Base-by-base conservation (phyloP, 257 asterid species). In the Rauvolfia tetraphylla region DNA sequence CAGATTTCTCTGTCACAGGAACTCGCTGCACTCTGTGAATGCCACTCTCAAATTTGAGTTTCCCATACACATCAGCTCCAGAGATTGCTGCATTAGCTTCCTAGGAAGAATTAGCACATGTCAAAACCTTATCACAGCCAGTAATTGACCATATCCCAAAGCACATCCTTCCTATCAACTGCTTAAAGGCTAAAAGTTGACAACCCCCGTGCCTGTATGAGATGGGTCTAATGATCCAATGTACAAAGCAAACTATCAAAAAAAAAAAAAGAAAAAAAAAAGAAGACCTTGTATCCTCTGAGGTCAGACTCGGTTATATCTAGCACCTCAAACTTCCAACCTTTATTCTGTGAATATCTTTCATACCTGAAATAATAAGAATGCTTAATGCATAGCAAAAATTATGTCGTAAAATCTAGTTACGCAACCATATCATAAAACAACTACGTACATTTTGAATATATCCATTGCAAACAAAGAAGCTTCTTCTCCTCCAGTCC, bases 401-500 rank as follows among this genome's bases (percentile, higher is more conserved):
- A 22, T 34, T 42, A 65, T 31, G 38, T 51, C 54, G 36, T 66
- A 59, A 80, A 71, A 61, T 17, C 51, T 54, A 57, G 62, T 42
- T 67, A 66, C 66, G 6, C 67, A 49, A 81, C 31, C 27, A 48
- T 34, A 20, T 71, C 62, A 70, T 65, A 48, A 69, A 58, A 49
- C 27, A 72, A 71, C 6, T 65, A 72, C 88, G 75, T 85, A 91
- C 99, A 95, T 90, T 86, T 86, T 95, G 84, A 95, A 95, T 48
- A 95, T 87, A 81, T 92, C 96, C 96, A 95, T 90, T 0, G 99
- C 99, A 83, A 95, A 95, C 86, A 95, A 87, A 75, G 98, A 91
- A 81, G 99, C 99, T 83, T 92, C 99, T 44, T 95, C 96, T 71
- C 99, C 99, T 74, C 98, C 99, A 69, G 90, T 90, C 78, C 98